These are phyloP conservation scores for Colletotrichum echinochloae DNA, from an alignment of 2,329 filamentous ascomycete species.

Conservation along the genomic window DNA sequence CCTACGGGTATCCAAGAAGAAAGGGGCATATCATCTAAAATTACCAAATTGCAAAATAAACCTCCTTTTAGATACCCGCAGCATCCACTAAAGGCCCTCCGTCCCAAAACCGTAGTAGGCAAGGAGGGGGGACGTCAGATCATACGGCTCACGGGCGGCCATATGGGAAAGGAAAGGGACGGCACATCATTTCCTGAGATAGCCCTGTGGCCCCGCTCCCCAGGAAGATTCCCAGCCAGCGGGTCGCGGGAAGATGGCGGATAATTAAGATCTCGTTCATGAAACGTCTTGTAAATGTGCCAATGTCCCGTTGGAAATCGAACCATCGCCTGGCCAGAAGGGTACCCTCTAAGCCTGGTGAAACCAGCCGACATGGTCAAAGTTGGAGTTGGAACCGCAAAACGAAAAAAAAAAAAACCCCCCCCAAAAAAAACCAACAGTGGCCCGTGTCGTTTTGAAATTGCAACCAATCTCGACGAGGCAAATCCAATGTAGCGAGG, in stretches of 20 bases:
- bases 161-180: conserved; percentile 7
- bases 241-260: conserved; percentile 26
- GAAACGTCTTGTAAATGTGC: conserved; percentile 1
- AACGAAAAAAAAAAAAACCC: too few species aligned
- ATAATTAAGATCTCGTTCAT: conserved; percentile 27
- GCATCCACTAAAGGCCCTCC: conserved; percentile 8
- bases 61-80: not conserved
- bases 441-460: conserved; percentile 9
- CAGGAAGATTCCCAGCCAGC: conserved; percentile 1
- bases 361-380: conserved; percentile 18
- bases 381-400: too few species aligned
- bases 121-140: conserved; percentile 9
- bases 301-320: conserved; percentile 25
- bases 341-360: conserved; percentile 15
- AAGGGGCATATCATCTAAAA: not conserved
- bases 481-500: not conserved
- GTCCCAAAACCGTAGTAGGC: not conserved
- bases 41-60: conserved; percentile 2
- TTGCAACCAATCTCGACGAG: conserved; percentile 2
- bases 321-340: conserved; percentile 27
- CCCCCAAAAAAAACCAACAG: conserved; percentile 12
- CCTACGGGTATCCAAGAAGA: conserved; percentile 13
- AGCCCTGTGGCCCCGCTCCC: not conserved
- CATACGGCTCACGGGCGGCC: conserved; percentile 8
- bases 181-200: not conserved